These are phyloP conservation scores for Phytophthora citrophthora DNA, from an alignment of 352 stramenopile genomes.

Conservation along the genomic window DNA sequence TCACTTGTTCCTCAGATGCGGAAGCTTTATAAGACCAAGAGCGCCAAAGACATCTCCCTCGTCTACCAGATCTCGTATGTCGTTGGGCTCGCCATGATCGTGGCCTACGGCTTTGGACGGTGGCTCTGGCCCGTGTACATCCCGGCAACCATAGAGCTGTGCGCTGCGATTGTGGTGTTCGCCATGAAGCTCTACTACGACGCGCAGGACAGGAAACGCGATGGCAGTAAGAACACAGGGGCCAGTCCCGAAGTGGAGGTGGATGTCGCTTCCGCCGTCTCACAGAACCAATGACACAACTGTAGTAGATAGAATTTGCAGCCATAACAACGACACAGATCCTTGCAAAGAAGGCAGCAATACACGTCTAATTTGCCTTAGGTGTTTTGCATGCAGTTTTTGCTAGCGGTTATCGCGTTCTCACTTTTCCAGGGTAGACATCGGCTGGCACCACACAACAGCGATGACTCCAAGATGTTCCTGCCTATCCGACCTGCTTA, in stretches of 20 bases:
- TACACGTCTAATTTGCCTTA: neutral
- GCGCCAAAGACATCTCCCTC: conserved; percentile 55
- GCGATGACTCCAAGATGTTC: conserved; percentile 16
- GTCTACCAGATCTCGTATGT: conserved; percentile 53
- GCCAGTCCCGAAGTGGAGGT: conserved; percentile 33
- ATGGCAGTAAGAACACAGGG: conserved; percentile 18
- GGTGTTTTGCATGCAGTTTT: too few relatives aligned
- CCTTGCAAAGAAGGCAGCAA: neutral
- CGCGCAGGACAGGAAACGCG: conserved; percentile 19
- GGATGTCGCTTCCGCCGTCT: conserved; percentile 18
- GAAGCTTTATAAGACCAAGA: conserved; percentile 65
- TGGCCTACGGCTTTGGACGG: conserved; percentile 55
- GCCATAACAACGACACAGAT: neutral
- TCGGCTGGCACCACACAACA: conserved; percentile 25
- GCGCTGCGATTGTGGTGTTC: conserved; percentile 42
- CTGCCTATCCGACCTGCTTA: conserved; percentile 4
- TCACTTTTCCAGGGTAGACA: conserved; percentile 15
- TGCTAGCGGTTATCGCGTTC: neutral
- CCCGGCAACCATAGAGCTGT: conserved; percentile 48
- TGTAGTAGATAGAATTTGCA: conserved; percentile 3
- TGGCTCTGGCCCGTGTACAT: conserved; percentile 68
- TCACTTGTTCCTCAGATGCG: conserved; percentile 52
- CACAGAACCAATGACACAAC: conserved; percentile 4
- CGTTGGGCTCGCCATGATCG: conserved; percentile 43
- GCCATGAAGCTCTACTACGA: conserved; percentile 59